phyloP scores from a whole-genome alignment of 1,284 basidiomycete genomes.

The Puccinia polysora region DNA sequence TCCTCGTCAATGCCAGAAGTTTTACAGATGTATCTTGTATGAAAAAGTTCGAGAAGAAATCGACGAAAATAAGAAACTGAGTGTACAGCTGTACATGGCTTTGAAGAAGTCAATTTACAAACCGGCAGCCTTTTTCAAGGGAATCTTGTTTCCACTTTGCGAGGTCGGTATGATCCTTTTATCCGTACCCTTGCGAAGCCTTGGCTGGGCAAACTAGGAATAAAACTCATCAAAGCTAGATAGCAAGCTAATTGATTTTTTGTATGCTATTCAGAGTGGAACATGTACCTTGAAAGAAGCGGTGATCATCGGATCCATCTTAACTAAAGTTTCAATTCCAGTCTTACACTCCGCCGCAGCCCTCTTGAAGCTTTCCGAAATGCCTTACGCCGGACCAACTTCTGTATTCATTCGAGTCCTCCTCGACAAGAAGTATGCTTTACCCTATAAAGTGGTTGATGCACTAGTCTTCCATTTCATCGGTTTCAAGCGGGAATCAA shows the following conservation, averaged over 20 bases:
- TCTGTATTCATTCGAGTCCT: slow-evolving; percentile 95
- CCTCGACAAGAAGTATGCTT: slow-evolving; percentile 94
- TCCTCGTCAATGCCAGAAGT: slow-evolving; percentile 88
- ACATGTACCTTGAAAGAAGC: slow-evolving; percentile 87
- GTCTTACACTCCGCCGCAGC: slow-evolving; percentile 95
- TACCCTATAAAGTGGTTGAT: slow-evolving; percentile 98
- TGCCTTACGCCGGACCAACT: slow-evolving; percentile 95
- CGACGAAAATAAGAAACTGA: slow-evolving; percentile 72
- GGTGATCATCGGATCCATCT: slow-evolving; percentile 84
- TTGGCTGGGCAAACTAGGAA: too few species aligned
- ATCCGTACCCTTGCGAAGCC: background rate
- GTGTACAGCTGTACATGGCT: slow-evolving; percentile 80
- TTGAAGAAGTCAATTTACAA: slow-evolving; percentile 91
- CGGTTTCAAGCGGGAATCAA: slow-evolving; percentile 63
- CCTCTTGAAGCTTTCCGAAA: slow-evolving; percentile 82
- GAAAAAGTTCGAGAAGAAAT: slow-evolving; percentile 91
- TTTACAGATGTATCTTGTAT: slow-evolving; percentile 83
- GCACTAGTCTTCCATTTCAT: slow-evolving; percentile 97
- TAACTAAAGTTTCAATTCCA: slow-evolving; percentile 87
- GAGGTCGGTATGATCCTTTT: slow-evolving; percentile 75
- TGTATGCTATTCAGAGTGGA: slow-evolving; percentile 58
- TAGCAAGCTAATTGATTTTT: slow-evolving; percentile 1
- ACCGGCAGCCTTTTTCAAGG: slow-evolving; percentile 97
- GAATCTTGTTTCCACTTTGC: slow-evolving; percentile 89
- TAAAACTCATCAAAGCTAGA: too few species aligned